phyloP scores from a whole-genome alignment of 2,329 filamentous ascomycete species.

The Apiospora marii region DNA sequence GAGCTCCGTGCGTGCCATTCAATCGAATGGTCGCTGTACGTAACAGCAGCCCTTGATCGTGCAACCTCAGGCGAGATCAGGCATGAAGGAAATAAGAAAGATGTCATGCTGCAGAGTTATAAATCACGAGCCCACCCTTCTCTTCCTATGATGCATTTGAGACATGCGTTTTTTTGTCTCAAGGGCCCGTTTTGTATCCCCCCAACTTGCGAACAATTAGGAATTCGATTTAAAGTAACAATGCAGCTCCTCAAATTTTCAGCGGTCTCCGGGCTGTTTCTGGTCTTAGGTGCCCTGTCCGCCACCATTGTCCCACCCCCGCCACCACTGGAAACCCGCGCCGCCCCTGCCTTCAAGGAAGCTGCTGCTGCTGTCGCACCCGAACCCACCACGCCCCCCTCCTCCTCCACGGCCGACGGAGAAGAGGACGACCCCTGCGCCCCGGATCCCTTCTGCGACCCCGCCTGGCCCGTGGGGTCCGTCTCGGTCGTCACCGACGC shows the following conservation, averaged over 20 bases:
- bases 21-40: neutral
- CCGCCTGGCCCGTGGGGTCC: neutral
- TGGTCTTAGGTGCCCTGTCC: neutral
- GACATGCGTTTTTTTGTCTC: neutral
- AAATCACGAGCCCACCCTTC: neutral
- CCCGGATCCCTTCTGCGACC: conserved; percentile 18
- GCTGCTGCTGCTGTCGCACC: neutral
- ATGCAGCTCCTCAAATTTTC: neutral
- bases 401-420: neutral
- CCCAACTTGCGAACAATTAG: neutral
- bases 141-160: neutral
- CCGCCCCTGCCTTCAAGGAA: neutral
- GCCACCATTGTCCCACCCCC: neutral
- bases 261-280: neutral
- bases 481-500: neutral
- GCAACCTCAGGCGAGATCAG: neutral
- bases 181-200: neutral
- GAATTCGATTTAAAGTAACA: no score
- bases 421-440: neutral
- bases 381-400: neutral
- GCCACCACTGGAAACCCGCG: neutral
- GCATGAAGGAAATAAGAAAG: neutral
- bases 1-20: neutral
- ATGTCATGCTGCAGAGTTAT: no score
- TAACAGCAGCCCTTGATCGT: neutral